A percentile compares a stretch with the other conserved stretches of the same genome.
Conservation (phyloP, 495 filamentous ascomycete species). For the Cercophora scortea region DNA sequence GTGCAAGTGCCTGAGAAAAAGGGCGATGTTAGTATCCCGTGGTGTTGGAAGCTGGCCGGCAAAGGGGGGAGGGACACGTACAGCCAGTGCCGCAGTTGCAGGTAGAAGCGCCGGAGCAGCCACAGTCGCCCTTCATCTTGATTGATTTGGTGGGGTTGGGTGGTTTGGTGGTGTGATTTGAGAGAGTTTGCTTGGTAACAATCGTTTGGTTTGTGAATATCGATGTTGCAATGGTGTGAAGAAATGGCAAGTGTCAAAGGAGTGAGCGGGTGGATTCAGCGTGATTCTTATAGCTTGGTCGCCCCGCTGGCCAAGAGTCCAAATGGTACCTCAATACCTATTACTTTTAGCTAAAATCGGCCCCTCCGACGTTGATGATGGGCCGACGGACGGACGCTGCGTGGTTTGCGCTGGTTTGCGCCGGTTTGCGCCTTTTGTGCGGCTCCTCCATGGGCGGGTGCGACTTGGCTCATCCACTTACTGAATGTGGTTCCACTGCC, state of each 20-base stretch:
- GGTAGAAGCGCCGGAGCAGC: constrained; percentile 33
- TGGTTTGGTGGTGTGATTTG: constrained; percentile 8
- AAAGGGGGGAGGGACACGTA: constrained; percentile 17
- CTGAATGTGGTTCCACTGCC: too few species aligned
- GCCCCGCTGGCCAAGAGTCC: too few species aligned
- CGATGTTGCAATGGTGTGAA: not conserved
- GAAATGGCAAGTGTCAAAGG: not conserved
- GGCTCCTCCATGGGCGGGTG: not conserved
- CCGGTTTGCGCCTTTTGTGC: constrained; percentile 14
- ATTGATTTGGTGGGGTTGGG: constrained; percentile 12
- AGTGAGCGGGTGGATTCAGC: not conserved
- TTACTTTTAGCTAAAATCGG: too few species aligned
- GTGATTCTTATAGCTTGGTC: not conserved
- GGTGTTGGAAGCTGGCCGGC: too few species aligned
- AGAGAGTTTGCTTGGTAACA: too few species aligned
- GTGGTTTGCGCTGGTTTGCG: constrained; percentile 27
- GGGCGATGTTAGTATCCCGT: not conserved
- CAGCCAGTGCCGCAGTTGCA: constrained; percentile 35
- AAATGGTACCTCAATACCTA: too few species aligned
- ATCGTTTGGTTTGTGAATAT: constrained; percentile 6
- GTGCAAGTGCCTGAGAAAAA: constrained; percentile 30
- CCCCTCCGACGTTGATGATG: too few species aligned
- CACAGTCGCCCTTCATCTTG: constrained; percentile 41
- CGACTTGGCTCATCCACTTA: not conserved
- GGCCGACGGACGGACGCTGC: too few species aligned